Percentiles rank a stretch among this genome's conserved stretches.
These are phyloP conservation scores for Nepenthes gracilis DNA, from an alignment of 148 eudicot genomes.

Conservation along the genomic window DNA sequence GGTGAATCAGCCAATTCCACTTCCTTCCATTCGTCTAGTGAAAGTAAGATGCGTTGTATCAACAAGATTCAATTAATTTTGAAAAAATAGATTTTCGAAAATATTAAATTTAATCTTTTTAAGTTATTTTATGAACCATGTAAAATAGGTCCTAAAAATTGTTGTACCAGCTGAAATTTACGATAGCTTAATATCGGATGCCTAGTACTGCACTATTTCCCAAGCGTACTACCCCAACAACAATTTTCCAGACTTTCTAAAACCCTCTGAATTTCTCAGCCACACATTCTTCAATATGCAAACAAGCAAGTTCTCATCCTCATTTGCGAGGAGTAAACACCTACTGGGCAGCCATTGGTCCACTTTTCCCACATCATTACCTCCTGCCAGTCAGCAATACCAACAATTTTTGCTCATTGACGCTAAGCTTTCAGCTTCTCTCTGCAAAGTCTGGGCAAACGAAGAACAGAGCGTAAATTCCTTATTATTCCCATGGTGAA, in stretches of 20 bases:
- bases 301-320: constrained; percentile 10
- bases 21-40: too few relatives aligned
- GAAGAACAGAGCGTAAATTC: not conserved
- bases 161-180: too few relatives aligned
- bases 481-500: not conserved
- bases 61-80: too few relatives aligned
- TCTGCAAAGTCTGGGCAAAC: not conserved
- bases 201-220: too few relatives aligned
- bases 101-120: too few relatives aligned
- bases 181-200: too few relatives aligned
- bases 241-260: not conserved
- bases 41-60: too few relatives aligned
- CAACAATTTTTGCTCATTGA: not conserved
- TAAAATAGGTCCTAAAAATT: too few relatives aligned
- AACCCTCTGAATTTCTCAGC: not conserved
- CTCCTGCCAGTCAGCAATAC: constrained; percentile 6
- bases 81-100: too few relatives aligned
- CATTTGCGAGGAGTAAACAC: constrained; percentile 18
- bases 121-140: too few relatives aligned
- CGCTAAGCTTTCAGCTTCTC: not conserved
- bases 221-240: too few relatives aligned
- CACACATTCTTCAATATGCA: not conserved
- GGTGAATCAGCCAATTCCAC: too few relatives aligned
- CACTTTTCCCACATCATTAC: constrained; percentile 16
- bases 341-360: constrained; percentile 11